Conservation (phyloP, 345 rosid genomes). For the Angophora floribunda region DNA sequence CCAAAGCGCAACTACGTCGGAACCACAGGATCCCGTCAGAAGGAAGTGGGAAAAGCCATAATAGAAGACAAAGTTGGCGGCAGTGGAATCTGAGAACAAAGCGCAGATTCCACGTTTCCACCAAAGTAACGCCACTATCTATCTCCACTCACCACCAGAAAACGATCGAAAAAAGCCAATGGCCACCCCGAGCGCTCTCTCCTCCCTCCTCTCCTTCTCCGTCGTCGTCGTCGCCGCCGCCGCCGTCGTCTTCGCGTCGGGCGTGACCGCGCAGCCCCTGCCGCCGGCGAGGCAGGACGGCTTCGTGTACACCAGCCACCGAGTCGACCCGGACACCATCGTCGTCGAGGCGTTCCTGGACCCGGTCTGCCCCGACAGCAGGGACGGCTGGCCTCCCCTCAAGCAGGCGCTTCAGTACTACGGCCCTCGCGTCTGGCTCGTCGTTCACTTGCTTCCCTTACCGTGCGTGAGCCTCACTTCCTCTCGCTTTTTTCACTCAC, state of each 20-base stretch:
- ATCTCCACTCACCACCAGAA: not conserved
- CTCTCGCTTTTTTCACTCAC: not conserved
- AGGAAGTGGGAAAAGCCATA: not conserved
- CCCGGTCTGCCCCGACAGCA: constrained; percentile 87
- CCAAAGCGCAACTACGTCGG: not conserved
- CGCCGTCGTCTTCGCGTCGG: not conserved
- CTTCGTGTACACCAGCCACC: constrained; percentile 33
- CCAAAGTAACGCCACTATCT: not conserved
- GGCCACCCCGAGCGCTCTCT: not conserved
- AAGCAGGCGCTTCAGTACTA: constrained; percentile 51
- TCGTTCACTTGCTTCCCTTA: constrained; percentile 72
- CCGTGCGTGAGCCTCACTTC: constrained; percentile 44
- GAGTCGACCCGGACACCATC: constrained; percentile 30
- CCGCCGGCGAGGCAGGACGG: constrained; percentile 80
- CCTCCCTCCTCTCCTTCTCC: constrained; percentile 2
- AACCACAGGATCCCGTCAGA: not conserved
- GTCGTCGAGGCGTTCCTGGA: constrained; percentile 76
- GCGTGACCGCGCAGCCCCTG: constrained; percentile 40
- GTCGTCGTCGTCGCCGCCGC: not conserved
- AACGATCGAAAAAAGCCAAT: not conserved
- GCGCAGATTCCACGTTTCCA: not conserved
- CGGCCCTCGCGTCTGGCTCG: constrained; percentile 48
- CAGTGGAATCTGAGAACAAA: not conserved
- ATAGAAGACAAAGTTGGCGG: not conserved
- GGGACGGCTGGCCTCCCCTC: constrained; percentile 80